Base-by-base conservation (phyloP, 192 early-diverging fungal species). In the Phlyctochytrium planicorne region DNA sequence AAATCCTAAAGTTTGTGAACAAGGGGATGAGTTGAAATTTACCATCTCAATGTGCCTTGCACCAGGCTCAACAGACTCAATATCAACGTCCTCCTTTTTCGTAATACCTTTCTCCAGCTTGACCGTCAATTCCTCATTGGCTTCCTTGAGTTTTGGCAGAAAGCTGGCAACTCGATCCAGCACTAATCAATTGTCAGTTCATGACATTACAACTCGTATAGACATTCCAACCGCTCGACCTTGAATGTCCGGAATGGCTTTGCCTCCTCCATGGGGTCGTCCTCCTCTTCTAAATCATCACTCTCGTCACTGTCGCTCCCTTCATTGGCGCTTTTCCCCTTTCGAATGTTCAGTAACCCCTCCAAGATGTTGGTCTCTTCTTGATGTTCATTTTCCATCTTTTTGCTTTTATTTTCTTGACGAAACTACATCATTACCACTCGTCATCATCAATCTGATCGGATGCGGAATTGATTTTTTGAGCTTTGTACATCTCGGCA, bases 401-500 rank as follows among this genome's bases (percentile, higher is more conserved):
- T n/a, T n/a, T n/a, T n/a, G n/a, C n/a, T n/a, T n/a, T n/a, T n/a
- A n/a, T n/a, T n/a, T n/a, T n/a, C n/a, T n/a, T n/a, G n/a, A n/a
- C n/a, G n/a, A n/a, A n/a, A n/a, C n/a, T n/a, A n/a, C n/a, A n/a
- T n/a, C n/a, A 47, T 47, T 20, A 47, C 40, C 40, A 47, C 10
- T 47, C 40, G 20, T 47, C 40, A 20, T 47, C 40, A 6, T 47
- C 40, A 47, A 47, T 14, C 10, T 47, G 10, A 47, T 20, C 40
- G 10, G 10, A 6, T 20, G 40, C 20, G 10, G 40, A 47, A 61
- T 72, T 72, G 33, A 72, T 60, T 27, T 67, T 67, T 62, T 72
- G 70, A 16, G 70, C 70, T 35, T 55, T 25, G 59, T 78, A 78
- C 63, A 78, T 66, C 4, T 40, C 63, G 14, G 69, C 60, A 3